Percentiles rank a stretch among this genome's conserved stretches.
Evolutionary conservation across 495 filamentous ascomycete genomes (phyloP).

Genomic region (Delitschia confertaspora): DNA sequence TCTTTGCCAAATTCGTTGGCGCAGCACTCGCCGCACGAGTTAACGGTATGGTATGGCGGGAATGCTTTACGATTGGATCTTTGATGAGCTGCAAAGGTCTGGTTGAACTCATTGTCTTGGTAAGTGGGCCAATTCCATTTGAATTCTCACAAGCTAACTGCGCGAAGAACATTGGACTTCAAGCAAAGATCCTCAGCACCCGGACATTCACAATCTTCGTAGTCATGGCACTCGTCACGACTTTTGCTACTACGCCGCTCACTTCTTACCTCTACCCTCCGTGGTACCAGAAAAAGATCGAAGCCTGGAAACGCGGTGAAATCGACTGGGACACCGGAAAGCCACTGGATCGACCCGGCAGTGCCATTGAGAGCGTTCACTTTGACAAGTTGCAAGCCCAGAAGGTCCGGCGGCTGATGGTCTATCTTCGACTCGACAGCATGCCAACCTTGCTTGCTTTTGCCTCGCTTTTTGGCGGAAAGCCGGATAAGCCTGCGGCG

Average conservation of each 20-base stretch:
- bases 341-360: slow-evolving; percentile 37
- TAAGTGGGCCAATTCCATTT: slow-evolving; percentile 38
- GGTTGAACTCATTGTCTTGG: slow-evolving; percentile 89
- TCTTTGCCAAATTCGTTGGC: slow-evolving; percentile 76
- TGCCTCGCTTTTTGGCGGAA: slow-evolving; percentile 61
- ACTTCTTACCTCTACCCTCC: slow-evolving; percentile 70
- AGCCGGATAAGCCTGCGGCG: slow-evolving; percentile 8
- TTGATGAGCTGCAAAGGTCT: slow-evolving; percentile 98
- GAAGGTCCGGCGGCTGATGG: slow-evolving; percentile 44
- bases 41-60: slow-evolving; percentile 81
- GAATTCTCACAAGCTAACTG: slow-evolving; percentile 10
- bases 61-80: slow-evolving; percentile 83
- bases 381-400: slow-evolving; percentile 33
- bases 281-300: slow-evolving; percentile 86
- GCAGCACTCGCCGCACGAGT: slow-evolving; percentile 70
- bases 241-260: slow-evolving; percentile 81
- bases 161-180: slow-evolving; percentile 78
- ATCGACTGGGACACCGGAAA: slow-evolving; percentile 83
- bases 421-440: slow-evolving; percentile 80
- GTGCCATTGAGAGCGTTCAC: slow-evolving; percentile 34
- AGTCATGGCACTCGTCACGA: slow-evolving; percentile 93
- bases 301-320: slow-evolving; percentile 82
- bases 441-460: slow-evolving; percentile 80
- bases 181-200: slow-evolving; percentile 79
- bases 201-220: slow-evolving; percentile 97